Conservation (phyloP, 352 stramenopile species). For the Phytophthora rubi region DNA sequence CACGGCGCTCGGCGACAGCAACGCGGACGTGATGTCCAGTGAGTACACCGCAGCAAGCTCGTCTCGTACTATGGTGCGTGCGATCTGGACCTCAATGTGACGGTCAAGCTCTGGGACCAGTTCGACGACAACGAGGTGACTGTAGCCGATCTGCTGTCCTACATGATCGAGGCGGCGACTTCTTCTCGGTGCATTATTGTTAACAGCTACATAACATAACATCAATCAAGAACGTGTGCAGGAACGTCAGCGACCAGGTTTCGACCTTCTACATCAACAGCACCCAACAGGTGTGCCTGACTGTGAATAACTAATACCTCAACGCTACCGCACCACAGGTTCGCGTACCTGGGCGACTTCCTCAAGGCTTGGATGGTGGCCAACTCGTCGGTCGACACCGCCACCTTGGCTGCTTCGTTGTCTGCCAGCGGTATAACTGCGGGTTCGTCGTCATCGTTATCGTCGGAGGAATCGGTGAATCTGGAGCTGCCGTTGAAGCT, state of each 20-base stretch:
- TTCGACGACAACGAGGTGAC: constrained; percentile 55
- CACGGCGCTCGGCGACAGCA: constrained; percentile 63
- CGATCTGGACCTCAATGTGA: constrained; percentile 54
- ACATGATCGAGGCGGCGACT: constrained; percentile 63
- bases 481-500: too few relatives aligned
- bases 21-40: constrained; percentile 63
- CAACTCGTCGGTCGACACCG: constrained; percentile 42
- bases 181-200: constrained; percentile 43
- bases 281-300: constrained; percentile 61
- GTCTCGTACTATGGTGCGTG: constrained; percentile 71
- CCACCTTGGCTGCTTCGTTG: constrained; percentile 26
- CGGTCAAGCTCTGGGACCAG: constrained; percentile 42
- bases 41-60: constrained; percentile 51
- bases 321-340: constrained; percentile 48
- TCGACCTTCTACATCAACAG: constrained; percentile 60
- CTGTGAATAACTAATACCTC: constrained; percentile 52
- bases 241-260: constrained; percentile 49
- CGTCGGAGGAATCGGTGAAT: constrained; percentile 11
- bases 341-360: constrained; percentile 40
- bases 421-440: constrained; percentile 13
- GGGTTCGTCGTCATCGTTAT: constrained; percentile 5
- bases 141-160: constrained; percentile 54
- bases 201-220: constrained; percentile 44
- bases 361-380: constrained; percentile 46
- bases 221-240: constrained; percentile 58